Evolutionary conservation across 352 stramenopile species (phyloP).

Genomic region (Phytophthora uliginosa): DNA sequence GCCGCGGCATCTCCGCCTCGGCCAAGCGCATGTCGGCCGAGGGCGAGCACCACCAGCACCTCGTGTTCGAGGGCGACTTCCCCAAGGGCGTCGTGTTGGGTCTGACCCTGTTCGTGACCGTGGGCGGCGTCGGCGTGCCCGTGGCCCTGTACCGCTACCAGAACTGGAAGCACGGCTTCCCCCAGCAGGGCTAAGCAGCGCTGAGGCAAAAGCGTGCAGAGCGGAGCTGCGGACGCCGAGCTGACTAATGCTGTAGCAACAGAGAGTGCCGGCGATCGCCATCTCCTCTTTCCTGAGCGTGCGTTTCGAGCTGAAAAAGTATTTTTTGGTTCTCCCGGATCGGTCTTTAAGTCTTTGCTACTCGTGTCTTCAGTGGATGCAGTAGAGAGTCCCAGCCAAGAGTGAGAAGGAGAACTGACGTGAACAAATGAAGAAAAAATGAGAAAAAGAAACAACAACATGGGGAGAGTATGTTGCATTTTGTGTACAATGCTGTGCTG

Average conservation of each 20-base stretch:
- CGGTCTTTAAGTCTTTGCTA: slow-evolving; percentile 14
- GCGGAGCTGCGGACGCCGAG: not conserved
- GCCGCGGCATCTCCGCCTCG: slow-evolving; percentile 81
- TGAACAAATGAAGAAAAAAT: slow-evolving; percentile 41
- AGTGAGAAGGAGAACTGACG: slow-evolving; percentile 18
- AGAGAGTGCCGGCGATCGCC: not conserved
- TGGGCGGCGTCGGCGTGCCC: slow-evolving; percentile 72
- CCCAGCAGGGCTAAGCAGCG: slow-evolving; percentile 65
- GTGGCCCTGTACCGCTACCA: slow-evolving; percentile 82
- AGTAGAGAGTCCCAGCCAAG: not conserved
- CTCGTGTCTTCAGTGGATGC: slow-evolving; percentile 9
- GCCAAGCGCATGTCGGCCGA: slow-evolving; percentile 79
- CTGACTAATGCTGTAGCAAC: slow-evolving; percentile 3
- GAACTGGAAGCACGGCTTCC: slow-evolving; percentile 93
- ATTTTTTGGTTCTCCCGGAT: slow-evolving; percentile 25
- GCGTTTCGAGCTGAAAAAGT: slow-evolving; percentile 26
- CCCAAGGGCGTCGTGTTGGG: slow-evolving; percentile 76
- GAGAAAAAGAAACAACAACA: slow-evolving; percentile 12
- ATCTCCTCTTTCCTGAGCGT: not conserved
- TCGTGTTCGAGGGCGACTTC: slow-evolving; percentile 88
- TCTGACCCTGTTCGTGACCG: slow-evolving; percentile 68
- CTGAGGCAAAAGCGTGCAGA: not conserved
- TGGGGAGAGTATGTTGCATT: not conserved
- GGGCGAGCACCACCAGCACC: slow-evolving; percentile 87
- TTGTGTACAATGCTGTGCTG: not conserved